Base-by-base conservation (phyloP, 805 yeast species). In the Yarrowia osloensis region DNA sequence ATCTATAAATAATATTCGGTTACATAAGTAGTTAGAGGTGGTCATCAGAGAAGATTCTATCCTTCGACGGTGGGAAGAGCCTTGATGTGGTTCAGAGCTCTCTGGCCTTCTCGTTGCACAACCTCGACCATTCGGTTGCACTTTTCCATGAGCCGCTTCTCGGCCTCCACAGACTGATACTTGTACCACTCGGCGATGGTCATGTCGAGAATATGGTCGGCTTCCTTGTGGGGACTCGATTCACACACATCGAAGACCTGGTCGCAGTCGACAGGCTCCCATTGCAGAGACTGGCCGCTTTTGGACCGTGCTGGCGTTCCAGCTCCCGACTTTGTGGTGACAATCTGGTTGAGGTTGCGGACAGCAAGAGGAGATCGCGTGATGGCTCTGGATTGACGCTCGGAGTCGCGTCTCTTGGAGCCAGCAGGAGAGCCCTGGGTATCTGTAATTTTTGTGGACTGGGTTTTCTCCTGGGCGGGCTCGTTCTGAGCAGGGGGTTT, bases 161-260 rank as follows among this genome's bases (percentile, higher is more conserved):
- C 81, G 24, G 89, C 87, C 69, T 83, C 84, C 13, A 77, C 75
- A 0, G 91, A 89, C 71, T 83, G 82, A 70, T 81, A 79, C 33
- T 73, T 73, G 22, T 89, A 76, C 96, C 96, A 91, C 68, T 88
- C 84, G 59, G 81, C 80, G n/a, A 91, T 83, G 0, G 89, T 84
- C 88, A 88, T 85, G 13, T 84, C 80, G 70, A 89, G 79, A 72
- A 89, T 92, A 28, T 83, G 84, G 3, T 71, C 70, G 11, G 76
- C 71, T 9, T 81, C 49, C 13, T 28, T 21, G 2, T 31, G 22
- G 19, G 66, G 62, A 33, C 54, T 44, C 21, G 42, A 3, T 7
- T 31, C 35, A 15, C 66, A 61, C 7, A 61, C 54, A 17, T 70
- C 69, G 46, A 74, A 72, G 9, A 78, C 72, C 31, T 69, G 69